Conservation (phyloP, 345 rosid genomes). For the Conringia planisiliqua region DNA sequence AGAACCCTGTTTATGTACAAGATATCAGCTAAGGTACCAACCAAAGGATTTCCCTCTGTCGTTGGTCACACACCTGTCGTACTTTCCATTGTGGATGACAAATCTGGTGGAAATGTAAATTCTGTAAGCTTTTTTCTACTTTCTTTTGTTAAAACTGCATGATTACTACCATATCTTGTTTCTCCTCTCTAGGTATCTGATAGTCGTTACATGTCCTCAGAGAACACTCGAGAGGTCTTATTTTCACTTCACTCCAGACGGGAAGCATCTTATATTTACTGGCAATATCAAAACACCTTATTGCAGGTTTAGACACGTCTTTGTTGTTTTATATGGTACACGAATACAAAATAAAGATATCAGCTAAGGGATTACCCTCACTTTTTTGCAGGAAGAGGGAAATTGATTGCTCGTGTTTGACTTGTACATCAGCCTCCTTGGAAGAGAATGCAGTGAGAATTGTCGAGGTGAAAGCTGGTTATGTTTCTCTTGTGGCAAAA, state of each 20-base stretch:
- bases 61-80: conserved; percentile 57
- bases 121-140: background rate
- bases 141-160: background rate
- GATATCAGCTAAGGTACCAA: conserved; percentile 45
- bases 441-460: conserved; percentile 58
- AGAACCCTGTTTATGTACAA: conserved; percentile 65
- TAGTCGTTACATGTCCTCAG: conserved; percentile 39
- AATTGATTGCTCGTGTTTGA: conserved; percentile 66
- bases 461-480: conserved; percentile 61
- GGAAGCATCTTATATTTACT: conserved; percentile 56
- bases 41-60: conserved; percentile 63
- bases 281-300: conserved; percentile 63
- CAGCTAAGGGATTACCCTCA: conserved; percentile 4
- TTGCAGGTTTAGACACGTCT: conserved; percentile 64
- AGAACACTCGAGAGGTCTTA: conserved; percentile 50
- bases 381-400: conserved; percentile 54
- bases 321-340: background rate
- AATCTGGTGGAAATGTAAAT: conserved; percentile 45
- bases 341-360: background rate
- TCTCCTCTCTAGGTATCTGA: conserved; percentile 8
- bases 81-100: conserved; percentile 46
- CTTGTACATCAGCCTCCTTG: conserved; percentile 53
- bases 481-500: conserved; percentile 62
- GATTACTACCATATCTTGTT: background rate
- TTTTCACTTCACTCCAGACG: conserved; percentile 68